Evolutionary conservation across 139 green algal genomes (phyloP), one percentile per base, ranked within the genome.

Genomic region (Desmodesmus armatus): DNA sequence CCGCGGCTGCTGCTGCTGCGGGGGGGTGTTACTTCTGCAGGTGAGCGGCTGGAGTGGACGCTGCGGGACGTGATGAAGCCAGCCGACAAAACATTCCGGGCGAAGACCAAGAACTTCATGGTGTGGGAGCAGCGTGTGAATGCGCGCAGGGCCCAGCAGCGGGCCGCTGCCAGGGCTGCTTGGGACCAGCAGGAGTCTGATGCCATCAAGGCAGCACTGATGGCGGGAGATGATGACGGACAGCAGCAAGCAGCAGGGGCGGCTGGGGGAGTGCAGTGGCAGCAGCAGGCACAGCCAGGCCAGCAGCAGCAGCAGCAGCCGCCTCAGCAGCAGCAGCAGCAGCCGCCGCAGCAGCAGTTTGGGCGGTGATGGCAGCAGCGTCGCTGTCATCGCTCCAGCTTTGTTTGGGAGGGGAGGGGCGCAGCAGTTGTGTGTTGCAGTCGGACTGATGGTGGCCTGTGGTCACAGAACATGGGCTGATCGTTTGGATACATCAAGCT

Each of bases 11-110:
- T 58, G 69, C 17, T 13, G 40, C 15, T n/a, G 5, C 47, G 33
- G 3, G 70, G 31, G 3, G 2, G 15, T 51, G 25, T 37, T 33
- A 37, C 7, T 60, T 3, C 23, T 40, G 44, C 82, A 87, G 82
- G 82, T 55, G 71, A 82, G 41, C 58, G 82, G 13, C 82, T 55
- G 5, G 72, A 82, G 67, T 82, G 43, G 53, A 78, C 41, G 44
- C 67, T 93, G 77, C 70, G 85, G 15, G 78, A 90, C 21, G 69
- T 93, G 9, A 89, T 93, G 63, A 93, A 93, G 84, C 81, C 71
- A 0, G 78, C 67, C 37, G 90, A 89, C 76, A 90, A 88, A 82
- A 67, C 71, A 25, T 93, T 93, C 78, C 41, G 9, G 11, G 84
- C 62, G 53, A 87, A 82, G 63, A 44, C 83, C 17, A 71, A 66